phyloP scores from a whole-genome alignment of 163 green algal species.

The Prototheca wickerhamii region DNA sequence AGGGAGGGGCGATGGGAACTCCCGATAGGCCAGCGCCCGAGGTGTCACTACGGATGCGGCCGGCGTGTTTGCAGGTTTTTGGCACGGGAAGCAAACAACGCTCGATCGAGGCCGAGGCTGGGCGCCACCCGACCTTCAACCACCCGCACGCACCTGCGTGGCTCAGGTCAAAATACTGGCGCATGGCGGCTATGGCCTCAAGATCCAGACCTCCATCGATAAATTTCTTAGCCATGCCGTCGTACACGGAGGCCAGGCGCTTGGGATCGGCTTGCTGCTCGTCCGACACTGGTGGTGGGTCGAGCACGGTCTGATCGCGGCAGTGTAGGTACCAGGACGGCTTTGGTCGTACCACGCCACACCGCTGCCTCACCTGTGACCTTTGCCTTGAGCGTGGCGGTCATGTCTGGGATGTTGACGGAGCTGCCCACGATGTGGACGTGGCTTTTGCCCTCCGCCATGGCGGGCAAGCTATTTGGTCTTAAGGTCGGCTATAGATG shows the following conservation, averaged over 20 bases:
- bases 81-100: neutral
- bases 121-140: neutral
- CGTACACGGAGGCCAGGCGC: constrained; percentile 18
- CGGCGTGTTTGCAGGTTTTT: neutral
- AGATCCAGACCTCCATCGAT: constrained; percentile 18
- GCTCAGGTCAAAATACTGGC: constrained; percentile 27
- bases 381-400: constrained; percentile 25
- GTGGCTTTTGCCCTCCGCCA: too few relatives aligned
- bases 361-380: constrained; percentile 5
- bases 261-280: constrained; percentile 22
- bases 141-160: neutral
- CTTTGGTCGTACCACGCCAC: neutral
- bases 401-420: constrained; percentile 31
- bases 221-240: constrained; percentile 29
- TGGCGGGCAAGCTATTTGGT: too few relatives aligned
- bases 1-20: constrained; percentile 24
- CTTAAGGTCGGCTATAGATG: too few relatives aligned
- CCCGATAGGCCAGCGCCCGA: constrained; percentile 15
- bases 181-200: constrained; percentile 19
- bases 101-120: neutral
- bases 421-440: constrained; percentile 7
- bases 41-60: neutral
- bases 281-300: constrained; percentile 6
- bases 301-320: neutral
- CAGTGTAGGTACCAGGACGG: neutral